Evolutionary conservation across 768 basidiomycete species (phyloP), one percentile per base, ranked within the genome.

Genomic region (Termitomyces sp.): DNA sequence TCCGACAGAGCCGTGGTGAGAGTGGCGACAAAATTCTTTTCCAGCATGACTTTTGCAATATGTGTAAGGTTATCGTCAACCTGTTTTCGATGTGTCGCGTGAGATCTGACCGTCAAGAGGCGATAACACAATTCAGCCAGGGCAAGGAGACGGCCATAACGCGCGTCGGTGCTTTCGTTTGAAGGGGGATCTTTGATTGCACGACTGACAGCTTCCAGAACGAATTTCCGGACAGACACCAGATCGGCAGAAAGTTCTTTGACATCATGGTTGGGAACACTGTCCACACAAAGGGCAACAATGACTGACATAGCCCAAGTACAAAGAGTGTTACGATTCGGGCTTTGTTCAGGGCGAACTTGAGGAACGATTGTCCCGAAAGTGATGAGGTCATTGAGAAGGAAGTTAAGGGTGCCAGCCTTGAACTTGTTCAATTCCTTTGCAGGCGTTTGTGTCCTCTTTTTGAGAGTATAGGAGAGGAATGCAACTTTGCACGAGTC

Each of bases 21-120:
- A 1, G 88, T 87, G 4, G 89, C 82, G 16, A 98, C 97, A 63
- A 93, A 95, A 68, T 92, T 92, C 77, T 98, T 98, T 79, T 99
- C 97, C 53, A 99, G 75, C 97, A 99, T 99, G 62, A 95, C 83
- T 76, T 98, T 98, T 22, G 96, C 94, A 54, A 98, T 82, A 61
- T 97, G 95, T 8, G 95, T 88, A 4, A 89, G 88, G n/a, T 81
- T 81, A 52, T 94, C 96, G 48, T 85, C 86, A 58, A 81, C 78
- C 42, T 79, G 76, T 63, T 81, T 85, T 47, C 85, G 77, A 55
- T 83, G 80, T 37, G 75, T 70, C 6, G 76, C 76, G 59, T 82
- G 87, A 71, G 89, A 86, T 31, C 89, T 84, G 24, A 91, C 88
- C 1, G 88, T 90, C 57, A 99, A 78, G 36, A 99, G 76, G 9